Evolutionary conservation across 2,329 filamentous ascomycete genomes (phyloP).

Genomic region (Apiospora arundinis): DNA sequence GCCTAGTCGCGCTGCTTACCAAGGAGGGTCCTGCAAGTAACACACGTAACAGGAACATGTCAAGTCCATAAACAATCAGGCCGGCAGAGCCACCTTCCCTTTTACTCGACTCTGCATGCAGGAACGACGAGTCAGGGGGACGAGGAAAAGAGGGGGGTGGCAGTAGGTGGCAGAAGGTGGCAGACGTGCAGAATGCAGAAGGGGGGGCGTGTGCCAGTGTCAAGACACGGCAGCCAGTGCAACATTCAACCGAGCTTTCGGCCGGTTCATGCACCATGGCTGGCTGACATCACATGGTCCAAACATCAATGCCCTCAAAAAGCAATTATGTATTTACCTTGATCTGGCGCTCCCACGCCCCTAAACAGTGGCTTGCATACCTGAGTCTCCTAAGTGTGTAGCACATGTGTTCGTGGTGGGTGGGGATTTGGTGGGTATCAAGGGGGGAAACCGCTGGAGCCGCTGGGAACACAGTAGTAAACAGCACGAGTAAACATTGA

Average conservation of each 20-base stretch:
- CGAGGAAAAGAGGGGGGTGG: too few relatives aligned
- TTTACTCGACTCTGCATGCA: neutral
- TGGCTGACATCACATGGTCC: constrained; percentile 16
- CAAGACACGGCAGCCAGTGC: neutral
- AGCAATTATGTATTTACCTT: too few relatives aligned
- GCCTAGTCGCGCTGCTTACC: neutral
- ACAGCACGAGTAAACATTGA: neutral
- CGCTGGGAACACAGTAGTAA: neutral
- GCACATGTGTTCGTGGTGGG: constrained; percentile 5
- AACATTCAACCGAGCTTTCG: constrained; percentile 9
- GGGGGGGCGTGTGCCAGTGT: constrained; percentile 1
- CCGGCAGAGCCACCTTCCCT: neutral
- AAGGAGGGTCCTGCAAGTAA: neutral
- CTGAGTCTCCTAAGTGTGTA: neutral
- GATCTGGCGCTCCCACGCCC: too few relatives aligned
- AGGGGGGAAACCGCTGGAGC: neutral
- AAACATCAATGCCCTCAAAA: neutral
- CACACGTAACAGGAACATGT: neutral
- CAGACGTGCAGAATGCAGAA: neutral
- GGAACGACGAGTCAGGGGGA: neutral
- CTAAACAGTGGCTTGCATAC: constrained; percentile 16
- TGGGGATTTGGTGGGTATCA: neutral
- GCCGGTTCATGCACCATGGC: constrained; percentile 15
- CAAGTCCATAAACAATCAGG: neutral
- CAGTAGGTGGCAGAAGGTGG: too few relatives aligned